Base-by-base conservation (phyloP, 192 early-diverging fungal genomes). In the Backusella morwellensis region DNA sequence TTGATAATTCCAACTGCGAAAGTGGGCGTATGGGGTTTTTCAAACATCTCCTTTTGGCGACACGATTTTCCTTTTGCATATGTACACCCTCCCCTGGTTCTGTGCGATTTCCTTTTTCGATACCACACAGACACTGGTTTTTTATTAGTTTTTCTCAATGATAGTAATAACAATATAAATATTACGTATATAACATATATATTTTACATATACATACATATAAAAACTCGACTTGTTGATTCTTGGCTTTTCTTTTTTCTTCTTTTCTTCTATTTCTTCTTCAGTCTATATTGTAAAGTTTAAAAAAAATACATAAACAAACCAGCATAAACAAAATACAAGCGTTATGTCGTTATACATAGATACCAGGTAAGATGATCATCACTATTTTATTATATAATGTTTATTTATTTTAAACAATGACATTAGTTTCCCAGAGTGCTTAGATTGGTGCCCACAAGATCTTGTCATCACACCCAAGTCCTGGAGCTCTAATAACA, bases 361-460 rank as follows among this genome's bases (percentile, higher is more conserved):
- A 63, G 56, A 63, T 63, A 63, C 56, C 8, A 63, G 56, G 56
- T 63, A 63, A 63, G 11, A 63, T 63, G 21, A 63, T 63, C 12
- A 26, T 12, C 21, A 59, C 26, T 12, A 63, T 63, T 7, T 11
- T 8, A 54, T 54, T 21, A 11, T 14, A 12, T 29, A 29, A 26
- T 29, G 5, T 26, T 63, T 26, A 63, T 26, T 63, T 63, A 63
- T 63, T 29, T 63, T 59, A 11, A 63, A 63, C 26, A 63, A 29
- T 14, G 23, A 2, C 56, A 29, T 63, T 63, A 63, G 56, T 12
- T 63, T 63, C 26, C 56, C 56, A 63, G 56, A 63, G 4, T 63
- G 56, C 26, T 63, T 63, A 63, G 56, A 63, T 26, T 63, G 56
- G 56, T 63, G 23, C 26, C 56, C 56, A 63, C 56, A 63, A 63